phyloP scores from a whole-genome alignment of 2,329 filamentous ascomycete genomes.

The Penicillium sp. region DNA sequence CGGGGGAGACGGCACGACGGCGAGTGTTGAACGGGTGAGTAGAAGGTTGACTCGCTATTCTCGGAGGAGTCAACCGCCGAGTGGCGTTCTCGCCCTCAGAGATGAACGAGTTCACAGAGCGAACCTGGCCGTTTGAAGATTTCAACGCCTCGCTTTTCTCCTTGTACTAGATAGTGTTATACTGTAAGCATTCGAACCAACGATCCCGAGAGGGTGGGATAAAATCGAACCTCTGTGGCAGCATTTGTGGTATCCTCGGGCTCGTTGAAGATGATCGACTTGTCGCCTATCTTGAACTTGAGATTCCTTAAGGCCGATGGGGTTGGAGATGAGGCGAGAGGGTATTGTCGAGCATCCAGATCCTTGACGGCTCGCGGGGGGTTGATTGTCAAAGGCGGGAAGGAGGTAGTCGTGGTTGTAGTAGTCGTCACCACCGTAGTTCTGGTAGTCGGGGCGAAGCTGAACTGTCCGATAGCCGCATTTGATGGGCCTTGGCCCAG shows the following conservation, averaged over 20 bases:
- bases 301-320: conserved; percentile 75
- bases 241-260: conserved; percentile 56
- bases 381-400: conserved; percentile 78
- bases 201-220: neutral
- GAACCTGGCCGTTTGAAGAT: conserved; percentile 49
- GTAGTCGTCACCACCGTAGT: conserved; percentile 80
- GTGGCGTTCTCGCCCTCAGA: conserved; percentile 36
- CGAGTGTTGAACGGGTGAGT: conserved; percentile 28
- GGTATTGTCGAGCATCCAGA: conserved; percentile 85
- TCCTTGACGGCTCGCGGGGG: conserved; percentile 67
- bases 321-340: conserved; percentile 77
- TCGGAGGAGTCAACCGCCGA: conserved; percentile 25
- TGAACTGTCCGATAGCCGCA: conserved; percentile 57
- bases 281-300: conserved; percentile 66
- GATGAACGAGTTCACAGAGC: conserved; percentile 45
- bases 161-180: conserved; percentile 38
- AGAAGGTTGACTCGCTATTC: conserved; percentile 25
- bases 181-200: conserved; percentile 11
- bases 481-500: conserved; percentile 25
- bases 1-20: conserved; percentile 53
- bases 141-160: conserved; percentile 45
- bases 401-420: conserved; percentile 77
- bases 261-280: conserved; percentile 61
- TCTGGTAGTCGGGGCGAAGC: conserved; percentile 61
- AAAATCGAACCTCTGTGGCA: conserved; percentile 51